Percentiles rank a stretch among this genome's conserved stretches.
These are phyloP conservation scores for Selenicereus undatus DNA, from an alignment of 148 eudicot species.

Conservation along the genomic window DNA sequence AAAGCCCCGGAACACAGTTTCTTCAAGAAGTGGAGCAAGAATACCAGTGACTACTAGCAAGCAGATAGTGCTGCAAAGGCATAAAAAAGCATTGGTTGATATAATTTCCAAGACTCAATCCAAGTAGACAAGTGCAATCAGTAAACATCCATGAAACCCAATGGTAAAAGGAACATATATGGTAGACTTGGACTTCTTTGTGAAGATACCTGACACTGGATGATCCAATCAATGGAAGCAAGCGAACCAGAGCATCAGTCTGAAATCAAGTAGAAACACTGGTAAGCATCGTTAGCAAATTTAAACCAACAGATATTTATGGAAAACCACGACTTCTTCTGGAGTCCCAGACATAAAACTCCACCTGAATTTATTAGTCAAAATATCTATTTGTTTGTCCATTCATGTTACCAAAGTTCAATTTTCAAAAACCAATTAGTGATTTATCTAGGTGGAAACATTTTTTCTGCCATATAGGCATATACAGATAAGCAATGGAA, in stretches of 20 bases:
- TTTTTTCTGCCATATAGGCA: not conserved
- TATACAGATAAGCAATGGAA: not conserved
- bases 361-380: not conserved
- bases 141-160: not conserved
- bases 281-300: not conserved
- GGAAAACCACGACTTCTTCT: not conserved
- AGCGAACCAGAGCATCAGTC: conserved; percentile 80
- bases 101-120: not conserved
- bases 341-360: not conserved
- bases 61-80: conserved; percentile 68
- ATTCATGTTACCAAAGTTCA: not conserved
- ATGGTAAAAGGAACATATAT: not conserved
- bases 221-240: conserved; percentile 92
- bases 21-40: conserved; percentile 96
- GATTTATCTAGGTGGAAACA: not conserved
- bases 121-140: not conserved
- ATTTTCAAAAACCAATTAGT: not conserved
- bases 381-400: not conserved
- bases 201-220: conserved; percentile 63
- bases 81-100: not conserved
- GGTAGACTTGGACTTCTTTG: not conserved
- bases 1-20: conserved; percentile 93
- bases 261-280: conserved; percentile 32
- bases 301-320: not conserved
- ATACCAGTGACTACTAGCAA: conserved; percentile 78